Conservation (phyloP, 768 basidiomycete genomes). For the Amylocystis lapponica region DNA sequence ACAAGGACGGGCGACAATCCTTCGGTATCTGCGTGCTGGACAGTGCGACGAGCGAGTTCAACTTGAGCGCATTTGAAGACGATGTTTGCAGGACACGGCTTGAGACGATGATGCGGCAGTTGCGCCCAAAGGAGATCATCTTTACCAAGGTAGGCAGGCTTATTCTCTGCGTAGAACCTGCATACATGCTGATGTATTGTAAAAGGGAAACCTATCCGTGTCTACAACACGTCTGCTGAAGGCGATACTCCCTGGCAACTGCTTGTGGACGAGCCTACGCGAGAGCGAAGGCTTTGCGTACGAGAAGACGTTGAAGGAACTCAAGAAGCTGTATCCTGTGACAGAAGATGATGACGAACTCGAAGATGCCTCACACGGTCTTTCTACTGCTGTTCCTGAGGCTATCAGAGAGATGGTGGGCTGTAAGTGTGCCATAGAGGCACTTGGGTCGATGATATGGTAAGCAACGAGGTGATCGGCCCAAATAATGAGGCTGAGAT, state of each 20-base stretch:
- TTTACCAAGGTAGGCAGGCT: slow-evolving; percentile 73
- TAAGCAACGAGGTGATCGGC: slow-evolving; percentile 33
- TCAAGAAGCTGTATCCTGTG: slow-evolving; percentile 59
- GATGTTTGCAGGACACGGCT: slow-evolving; percentile 89
- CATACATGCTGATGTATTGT: background rate
- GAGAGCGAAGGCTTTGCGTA: slow-evolving; percentile 78
- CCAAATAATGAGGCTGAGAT: background rate
- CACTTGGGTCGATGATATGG: slow-evolving; percentile 92
- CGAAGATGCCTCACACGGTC: slow-evolving; percentile 38
- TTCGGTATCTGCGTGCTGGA: slow-evolving; percentile 93
- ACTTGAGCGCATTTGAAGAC: slow-evolving; percentile 83
- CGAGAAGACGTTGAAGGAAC: slow-evolving; percentile 60
- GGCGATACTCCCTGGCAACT: slow-evolving; percentile 68
- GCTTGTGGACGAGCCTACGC: slow-evolving; percentile 86
- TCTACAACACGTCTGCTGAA: slow-evolving; percentile 80
- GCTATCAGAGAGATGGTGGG: slow-evolving; percentile 70
- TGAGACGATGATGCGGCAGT: slow-evolving; percentile 89
- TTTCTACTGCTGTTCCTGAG: slow-evolving; percentile 47
- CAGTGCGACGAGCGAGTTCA: slow-evolving; percentile 93
- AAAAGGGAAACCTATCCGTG: slow-evolving; percentile 80
- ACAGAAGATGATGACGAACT: slow-evolving; percentile 37
- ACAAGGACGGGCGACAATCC: slow-evolving; percentile 40
- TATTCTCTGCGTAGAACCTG: background rate
- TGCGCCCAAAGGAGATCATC: slow-evolving; percentile 87
- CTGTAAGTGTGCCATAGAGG: slow-evolving; percentile 66